phyloP scores from a whole-genome alignment of 495 filamentous ascomycete genomes.

The Niebla homalea region DNA sequence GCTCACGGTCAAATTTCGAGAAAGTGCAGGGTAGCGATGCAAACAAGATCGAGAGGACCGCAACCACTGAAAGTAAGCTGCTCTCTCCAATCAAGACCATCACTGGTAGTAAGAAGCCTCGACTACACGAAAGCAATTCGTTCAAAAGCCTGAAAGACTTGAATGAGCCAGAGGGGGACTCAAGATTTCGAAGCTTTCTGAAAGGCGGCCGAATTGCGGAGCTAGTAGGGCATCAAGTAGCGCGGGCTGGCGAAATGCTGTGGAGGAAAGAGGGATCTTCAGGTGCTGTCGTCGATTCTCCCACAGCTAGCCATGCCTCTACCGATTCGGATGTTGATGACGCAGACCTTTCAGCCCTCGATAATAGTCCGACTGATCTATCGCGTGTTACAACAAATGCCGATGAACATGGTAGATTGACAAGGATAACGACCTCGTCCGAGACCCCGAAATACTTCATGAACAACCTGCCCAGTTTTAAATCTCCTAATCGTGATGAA shows the following conservation, averaged over 20 bases:
- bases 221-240: conserved; percentile 42
- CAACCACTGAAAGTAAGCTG: not conserved
- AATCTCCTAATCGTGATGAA: conserved; percentile 30
- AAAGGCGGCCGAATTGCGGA: conserved; percentile 43
- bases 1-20: not conserved
- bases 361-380: conserved; percentile 21
- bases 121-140: conserved; percentile 6
- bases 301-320: conserved; percentile 26
- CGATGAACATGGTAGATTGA: conserved; percentile 27
- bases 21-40: not conserved
- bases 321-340: conserved; percentile 34
- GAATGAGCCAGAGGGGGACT: conserved; percentile 14
- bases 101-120: not conserved
- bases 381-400: conserved; percentile 23
- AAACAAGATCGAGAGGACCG: not conserved
- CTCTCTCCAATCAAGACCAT: conserved; percentile 13
- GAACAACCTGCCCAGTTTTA: conserved; percentile 38
- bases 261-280: conserved; percentile 33
- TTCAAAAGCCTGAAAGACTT: conserved; percentile 11
- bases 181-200: conserved; percentile 36
- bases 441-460: conserved; percentile 27
- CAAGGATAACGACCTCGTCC: conserved; percentile 25
- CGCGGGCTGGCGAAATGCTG: conserved; percentile 43
- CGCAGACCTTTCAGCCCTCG: conserved; percentile 18
- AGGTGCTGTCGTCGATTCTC: conserved; percentile 28